A percentile compares a stretch with the other conserved stretches of the same genome.
These are phyloP conservation scores for Aspergillus sp. DNA, from an alignment of 2,329 filamentous ascomycete genomes.

Conservation along the genomic window DNA sequence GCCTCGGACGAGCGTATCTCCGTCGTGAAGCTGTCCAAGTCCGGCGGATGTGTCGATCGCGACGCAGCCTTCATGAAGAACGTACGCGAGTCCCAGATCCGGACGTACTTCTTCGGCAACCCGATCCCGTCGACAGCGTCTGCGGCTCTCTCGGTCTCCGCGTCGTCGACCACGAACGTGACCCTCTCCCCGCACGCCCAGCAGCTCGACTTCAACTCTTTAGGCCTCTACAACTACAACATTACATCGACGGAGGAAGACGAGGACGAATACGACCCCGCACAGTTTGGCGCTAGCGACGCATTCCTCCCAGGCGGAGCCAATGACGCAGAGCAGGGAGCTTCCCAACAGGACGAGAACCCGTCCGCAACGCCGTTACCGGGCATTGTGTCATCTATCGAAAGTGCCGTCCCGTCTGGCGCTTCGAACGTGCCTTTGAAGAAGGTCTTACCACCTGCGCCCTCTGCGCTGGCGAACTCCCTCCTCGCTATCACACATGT, in stretches of 20 bases:
- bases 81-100: constrained; percentile 71
- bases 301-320: constrained; percentile 35
- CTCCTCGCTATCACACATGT: constrained; percentile 83
- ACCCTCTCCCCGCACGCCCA: constrained; percentile 86
- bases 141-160: constrained; percentile 31
- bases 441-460: constrained; percentile 61
- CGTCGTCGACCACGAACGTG: constrained; percentile 51
- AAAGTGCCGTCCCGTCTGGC: constrained; percentile 12
- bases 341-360: constrained; percentile 15
- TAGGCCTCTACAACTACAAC: constrained; percentile 70
- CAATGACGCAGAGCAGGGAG: constrained; percentile 21
- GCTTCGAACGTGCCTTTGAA: constrained; percentile 46
- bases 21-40: constrained; percentile 77
- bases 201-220: constrained; percentile 70
- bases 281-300: constrained; percentile 28
- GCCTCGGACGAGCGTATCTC: constrained; percentile 64
- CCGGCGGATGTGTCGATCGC: constrained; percentile 77
- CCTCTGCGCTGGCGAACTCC: constrained; percentile 67
- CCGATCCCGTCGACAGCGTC: constrained; percentile 38
- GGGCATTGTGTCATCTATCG: constrained; percentile 20
- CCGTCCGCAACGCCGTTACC: constrained; percentile 19
- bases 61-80: constrained; percentile 72
- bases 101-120: constrained; percentile 93
- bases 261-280: constrained; percentile 46
- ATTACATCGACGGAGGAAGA: constrained; percentile 55